phyloP scores from a whole-genome alignment of 83 land plant species.

The Thuja plicata region DNA sequence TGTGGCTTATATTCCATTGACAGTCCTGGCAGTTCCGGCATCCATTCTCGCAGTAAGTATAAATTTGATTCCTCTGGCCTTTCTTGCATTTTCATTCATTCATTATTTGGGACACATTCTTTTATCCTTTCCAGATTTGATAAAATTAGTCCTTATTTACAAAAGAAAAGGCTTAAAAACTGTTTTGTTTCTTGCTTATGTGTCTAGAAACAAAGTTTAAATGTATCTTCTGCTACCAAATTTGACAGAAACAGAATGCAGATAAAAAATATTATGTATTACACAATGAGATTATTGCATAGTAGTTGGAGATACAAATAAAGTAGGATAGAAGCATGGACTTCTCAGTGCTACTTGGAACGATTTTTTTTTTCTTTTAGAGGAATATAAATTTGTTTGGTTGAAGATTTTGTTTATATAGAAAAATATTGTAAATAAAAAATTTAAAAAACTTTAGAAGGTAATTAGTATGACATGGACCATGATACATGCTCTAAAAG shows the following conservation, averaged over 20 bases:
- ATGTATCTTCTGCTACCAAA: background rate
- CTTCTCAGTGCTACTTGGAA: background rate
- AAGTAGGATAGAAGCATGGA: background rate
- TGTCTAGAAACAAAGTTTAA: background rate
- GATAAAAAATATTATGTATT: background rate
- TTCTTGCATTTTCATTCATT: background rate
- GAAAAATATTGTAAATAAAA: background rate
- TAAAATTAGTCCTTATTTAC: background rate
- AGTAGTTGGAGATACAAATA: background rate
- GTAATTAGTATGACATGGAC: background rate
- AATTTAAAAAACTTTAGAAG: background rate
- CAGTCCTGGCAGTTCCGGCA: constrained; percentile 91
- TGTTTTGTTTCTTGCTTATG: background rate
- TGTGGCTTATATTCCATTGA: constrained; percentile 81
- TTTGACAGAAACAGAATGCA: no score
- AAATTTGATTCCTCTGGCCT: background rate
- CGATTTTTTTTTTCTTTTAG: background rate
- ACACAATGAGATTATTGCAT: background rate
- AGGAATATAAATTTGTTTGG: background rate
- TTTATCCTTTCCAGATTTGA: background rate
- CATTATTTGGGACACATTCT: background rate
- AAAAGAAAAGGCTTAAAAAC: background rate
- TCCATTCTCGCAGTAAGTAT: constrained; percentile 65
- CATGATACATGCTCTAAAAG: background rate
- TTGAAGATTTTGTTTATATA: background rate